Evolutionary conservation across 805 yeast species (phyloP).

Genomic region (Yarrowia sp.): DNA sequence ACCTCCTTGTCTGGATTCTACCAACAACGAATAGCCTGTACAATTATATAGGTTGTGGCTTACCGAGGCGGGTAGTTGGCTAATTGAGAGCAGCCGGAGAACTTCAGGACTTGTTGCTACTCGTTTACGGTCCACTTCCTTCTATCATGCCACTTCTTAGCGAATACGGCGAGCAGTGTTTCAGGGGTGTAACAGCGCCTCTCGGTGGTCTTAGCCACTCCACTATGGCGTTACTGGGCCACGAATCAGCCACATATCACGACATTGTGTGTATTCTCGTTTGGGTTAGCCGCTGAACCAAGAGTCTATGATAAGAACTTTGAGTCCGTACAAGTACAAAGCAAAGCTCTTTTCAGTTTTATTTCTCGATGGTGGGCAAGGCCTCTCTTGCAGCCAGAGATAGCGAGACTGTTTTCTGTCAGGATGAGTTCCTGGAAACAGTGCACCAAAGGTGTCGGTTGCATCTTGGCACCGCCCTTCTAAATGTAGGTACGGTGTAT

Average conservation of each 20-base stretch:
- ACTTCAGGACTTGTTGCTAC: no score
- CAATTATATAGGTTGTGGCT: neutral
- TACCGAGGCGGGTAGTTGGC: neutral
- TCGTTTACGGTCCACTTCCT: neutral
- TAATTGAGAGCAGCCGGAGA: no score
- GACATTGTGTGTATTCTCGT: constrained; percentile 9
- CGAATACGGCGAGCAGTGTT: neutral
- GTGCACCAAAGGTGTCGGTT: neutral
- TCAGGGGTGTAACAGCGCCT: neutral
- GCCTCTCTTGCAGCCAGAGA: no score
- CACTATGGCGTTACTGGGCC: constrained; percentile 6
- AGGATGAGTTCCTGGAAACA: no score
- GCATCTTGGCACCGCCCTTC: neutral
- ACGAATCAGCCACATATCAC: constrained; percentile 23
- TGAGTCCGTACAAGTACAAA: neutral
- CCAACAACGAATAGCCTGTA: no score
- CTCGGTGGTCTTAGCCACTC: constrained; percentile 2
- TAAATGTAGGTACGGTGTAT: constrained; percentile 8
- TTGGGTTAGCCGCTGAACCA: constrained; percentile 3
- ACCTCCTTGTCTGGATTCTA: constrained; percentile 1
- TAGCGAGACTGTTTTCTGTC: no score
- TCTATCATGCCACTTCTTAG: neutral
- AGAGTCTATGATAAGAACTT: neutral
- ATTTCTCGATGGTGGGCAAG: no score
- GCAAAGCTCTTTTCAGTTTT: neutral